These are phyloP conservation scores for Artomyces pyxidatus DNA, from an alignment of 768 basidiomycete species.

Conservation along the genomic window DNA sequence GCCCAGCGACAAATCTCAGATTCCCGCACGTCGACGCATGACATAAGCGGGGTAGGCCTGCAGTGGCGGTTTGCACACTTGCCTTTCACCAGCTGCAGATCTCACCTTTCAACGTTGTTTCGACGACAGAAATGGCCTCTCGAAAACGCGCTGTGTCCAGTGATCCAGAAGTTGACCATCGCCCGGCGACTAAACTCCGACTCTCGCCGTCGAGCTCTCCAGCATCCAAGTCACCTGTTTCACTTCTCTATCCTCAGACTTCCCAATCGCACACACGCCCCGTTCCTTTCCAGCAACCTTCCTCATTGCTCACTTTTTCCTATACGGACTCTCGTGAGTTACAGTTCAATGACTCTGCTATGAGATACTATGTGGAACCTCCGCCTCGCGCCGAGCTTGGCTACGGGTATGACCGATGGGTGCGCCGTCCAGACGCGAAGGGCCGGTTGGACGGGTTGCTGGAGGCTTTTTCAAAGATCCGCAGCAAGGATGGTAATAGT, in stretches of 20 bases:
- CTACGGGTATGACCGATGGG: constrained; percentile 70
- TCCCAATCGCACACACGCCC: constrained; percentile 10
- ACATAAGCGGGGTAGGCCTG: no score
- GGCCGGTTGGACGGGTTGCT: constrained; percentile 65
- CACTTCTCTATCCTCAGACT: constrained; percentile 18
- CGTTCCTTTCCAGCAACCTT: constrained; percentile 61
- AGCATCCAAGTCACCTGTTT: no score
- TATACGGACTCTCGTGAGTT: constrained; percentile 49
- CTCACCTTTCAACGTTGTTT: no score
- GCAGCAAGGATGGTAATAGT: constrained; percentile 26
- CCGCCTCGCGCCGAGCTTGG: constrained; percentile 57
- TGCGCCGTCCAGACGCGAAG: constrained; percentile 52
- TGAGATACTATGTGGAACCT: constrained; percentile 66
- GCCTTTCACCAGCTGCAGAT: no score
- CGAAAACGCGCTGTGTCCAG: no score
- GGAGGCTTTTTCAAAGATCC: constrained; percentile 40
- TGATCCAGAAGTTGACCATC: no score
- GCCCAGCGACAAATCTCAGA: no score
- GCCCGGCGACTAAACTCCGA: no score
- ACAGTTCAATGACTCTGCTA: constrained; percentile 57
- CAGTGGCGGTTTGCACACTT: no score
- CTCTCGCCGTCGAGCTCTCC: no score
- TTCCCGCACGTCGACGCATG: no score
- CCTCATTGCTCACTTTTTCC: constrained; percentile 63
- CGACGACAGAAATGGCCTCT: no score